A percentile compares a stretch with the other conserved stretches of the same genome.
phyloP scores from a whole-genome alignment of 306 rosid genomes.

The Cyclanthera cordifolia region DNA sequence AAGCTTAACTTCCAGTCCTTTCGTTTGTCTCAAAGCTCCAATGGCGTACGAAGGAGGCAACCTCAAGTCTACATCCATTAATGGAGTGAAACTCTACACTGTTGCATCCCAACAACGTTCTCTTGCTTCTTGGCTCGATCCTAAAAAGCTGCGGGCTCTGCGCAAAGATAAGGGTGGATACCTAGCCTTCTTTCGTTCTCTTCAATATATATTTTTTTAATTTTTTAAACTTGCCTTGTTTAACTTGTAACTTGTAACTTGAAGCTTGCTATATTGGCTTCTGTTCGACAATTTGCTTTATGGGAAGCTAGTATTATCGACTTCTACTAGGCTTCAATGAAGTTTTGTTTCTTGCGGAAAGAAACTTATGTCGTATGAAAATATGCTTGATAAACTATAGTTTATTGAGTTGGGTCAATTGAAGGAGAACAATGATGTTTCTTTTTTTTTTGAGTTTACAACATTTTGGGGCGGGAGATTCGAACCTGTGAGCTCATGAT shows the following conservation, averaged over 20 bases:
- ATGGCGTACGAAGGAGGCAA: conserved; percentile 64
- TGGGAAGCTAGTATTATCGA: neutral
- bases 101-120: conserved; percentile 76
- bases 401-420: neutral
- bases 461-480: no score
- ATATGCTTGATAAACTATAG: neutral
- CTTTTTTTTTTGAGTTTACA: no score
- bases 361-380: neutral
- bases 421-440: neutral
- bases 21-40: neutral
- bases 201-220: neutral
- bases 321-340: neutral
- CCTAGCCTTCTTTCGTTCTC: neutral
- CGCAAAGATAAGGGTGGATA: conserved; percentile 62
- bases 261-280: no score
- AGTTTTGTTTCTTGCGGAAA: neutral
- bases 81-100: conserved; percentile 64
- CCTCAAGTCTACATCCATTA: conserved; percentile 54
- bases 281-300: neutral
- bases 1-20: neutral
- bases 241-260: neutral
- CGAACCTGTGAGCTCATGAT: no score
- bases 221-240: neutral
- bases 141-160: conserved; percentile 50
- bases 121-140: conserved; percentile 51